phyloP scores from a whole-genome alignment of 2,329 filamentous ascomycete species.

The Septoria petroselini region DNA sequence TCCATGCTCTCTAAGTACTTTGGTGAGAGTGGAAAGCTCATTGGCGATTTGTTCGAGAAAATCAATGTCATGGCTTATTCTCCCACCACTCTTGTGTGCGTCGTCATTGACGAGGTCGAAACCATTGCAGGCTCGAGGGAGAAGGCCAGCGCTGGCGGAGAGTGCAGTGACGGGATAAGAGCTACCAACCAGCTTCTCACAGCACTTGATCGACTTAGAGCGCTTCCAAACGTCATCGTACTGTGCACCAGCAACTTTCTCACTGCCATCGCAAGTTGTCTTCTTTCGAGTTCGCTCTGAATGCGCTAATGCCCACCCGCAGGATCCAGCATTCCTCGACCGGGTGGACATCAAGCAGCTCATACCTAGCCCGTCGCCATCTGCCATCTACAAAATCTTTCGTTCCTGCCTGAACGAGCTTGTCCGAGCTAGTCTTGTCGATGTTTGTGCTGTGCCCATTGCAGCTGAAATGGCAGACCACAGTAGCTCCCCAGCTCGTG shows the following conservation, averaged over 20 bases:
- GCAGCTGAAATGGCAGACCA: not conserved
- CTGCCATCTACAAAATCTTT: constrained; percentile 49
- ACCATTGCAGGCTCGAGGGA: constrained; percentile 48
- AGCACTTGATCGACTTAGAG: constrained; percentile 46
- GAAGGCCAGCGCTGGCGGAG: constrained; percentile 40
- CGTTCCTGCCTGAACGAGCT: constrained; percentile 49
- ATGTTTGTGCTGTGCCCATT: constrained; percentile 20
- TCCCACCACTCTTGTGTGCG: constrained; percentile 42
- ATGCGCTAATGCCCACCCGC: not conserved
- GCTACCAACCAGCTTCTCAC: constrained; percentile 52
- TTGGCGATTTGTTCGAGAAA: constrained; percentile 44
- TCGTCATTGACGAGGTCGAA: constrained; percentile 53
- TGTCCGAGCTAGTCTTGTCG: constrained; percentile 40
- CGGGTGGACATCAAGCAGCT: constrained; percentile 47
- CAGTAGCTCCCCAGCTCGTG: not conserved
- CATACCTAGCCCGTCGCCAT: constrained; percentile 42
- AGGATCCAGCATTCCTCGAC: constrained; percentile 20
- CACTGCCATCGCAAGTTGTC: constrained; percentile 39
- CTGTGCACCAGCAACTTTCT: constrained; percentile 53
- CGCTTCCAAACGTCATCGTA: constrained; percentile 47
- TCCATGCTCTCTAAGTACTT: constrained; percentile 49
- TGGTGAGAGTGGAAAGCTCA: constrained; percentile 46
- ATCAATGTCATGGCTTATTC: constrained; percentile 42
- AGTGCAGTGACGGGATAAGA: constrained; percentile 48
- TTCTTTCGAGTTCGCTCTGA: constrained; percentile 12